Percentiles rank a stretch among this genome's conserved stretches.
Evolutionary conservation across 192 early-diverging fungal genomes (phyloP).

Genomic region (Coemansia sp.): DNA sequence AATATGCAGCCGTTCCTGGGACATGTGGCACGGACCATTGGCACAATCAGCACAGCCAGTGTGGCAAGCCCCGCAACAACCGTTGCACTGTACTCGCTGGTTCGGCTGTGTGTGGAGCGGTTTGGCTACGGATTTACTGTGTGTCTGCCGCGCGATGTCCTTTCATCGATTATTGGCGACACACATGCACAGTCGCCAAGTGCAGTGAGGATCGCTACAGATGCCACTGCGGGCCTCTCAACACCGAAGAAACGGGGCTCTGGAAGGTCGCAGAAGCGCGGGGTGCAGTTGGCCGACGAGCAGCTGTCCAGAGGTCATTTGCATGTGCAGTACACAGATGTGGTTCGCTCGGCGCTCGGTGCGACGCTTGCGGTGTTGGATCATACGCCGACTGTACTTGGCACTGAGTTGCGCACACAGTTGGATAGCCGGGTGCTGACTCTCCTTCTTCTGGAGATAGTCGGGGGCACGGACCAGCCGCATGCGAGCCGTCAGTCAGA

Average conservation of each 20-base stretch:
- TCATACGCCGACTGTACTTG: constrained; percentile 30
- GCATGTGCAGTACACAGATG: constrained; percentile 38
- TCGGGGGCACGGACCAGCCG: constrained; percentile 25
- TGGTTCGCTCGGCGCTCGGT: constrained; percentile 17
- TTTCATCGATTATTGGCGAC: constrained; percentile 21
- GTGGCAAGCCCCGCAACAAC: constrained; percentile 23
- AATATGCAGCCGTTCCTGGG: constrained; percentile 44
- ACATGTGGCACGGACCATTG: constrained; percentile 27
- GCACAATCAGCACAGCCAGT: constrained; percentile 25
- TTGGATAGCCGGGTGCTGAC: constrained; percentile 41
- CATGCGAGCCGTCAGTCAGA: constrained; percentile 32
- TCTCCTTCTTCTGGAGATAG: constrained; percentile 32
- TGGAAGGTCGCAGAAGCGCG: constrained; percentile 20
- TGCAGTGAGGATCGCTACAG: not conserved
- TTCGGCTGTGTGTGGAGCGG: constrained; percentile 37
- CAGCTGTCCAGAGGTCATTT: constrained; percentile 1
- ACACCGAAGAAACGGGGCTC: constrained; percentile 34
- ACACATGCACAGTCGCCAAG: constrained; percentile 20
- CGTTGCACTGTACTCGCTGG: constrained; percentile 35
- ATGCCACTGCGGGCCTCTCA: not conserved
- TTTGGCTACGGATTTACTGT: constrained; percentile 45
- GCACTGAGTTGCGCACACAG: constrained; percentile 25
- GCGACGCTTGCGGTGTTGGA: constrained; percentile 22
- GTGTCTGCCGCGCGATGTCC: constrained; percentile 39
- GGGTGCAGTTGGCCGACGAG: constrained; percentile 4